Conservation (phyloP, 2,329 filamentous ascomycete species). For the Diaporthe aspalathi region DNA sequence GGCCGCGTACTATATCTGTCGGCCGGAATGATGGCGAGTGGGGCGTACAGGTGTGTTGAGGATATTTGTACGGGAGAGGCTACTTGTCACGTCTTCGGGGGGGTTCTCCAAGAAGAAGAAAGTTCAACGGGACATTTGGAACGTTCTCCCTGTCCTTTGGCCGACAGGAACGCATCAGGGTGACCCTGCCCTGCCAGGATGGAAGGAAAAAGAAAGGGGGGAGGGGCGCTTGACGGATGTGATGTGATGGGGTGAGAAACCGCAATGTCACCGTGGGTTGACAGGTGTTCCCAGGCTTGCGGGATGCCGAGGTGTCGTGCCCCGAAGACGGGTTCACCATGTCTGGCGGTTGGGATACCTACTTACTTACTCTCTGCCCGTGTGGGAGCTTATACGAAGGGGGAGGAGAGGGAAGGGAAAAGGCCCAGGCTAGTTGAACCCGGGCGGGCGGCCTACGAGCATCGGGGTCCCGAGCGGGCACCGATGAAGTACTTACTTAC, state of each 20-base stretch:
- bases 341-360: conserved; percentile 2
- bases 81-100: too few relatives aligned
- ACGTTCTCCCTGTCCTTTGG: neutral
- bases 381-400: conserved; percentile 4
- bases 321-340: conserved; percentile 9
- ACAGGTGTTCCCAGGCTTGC: neutral
- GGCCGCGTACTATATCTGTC: conserved; percentile 26
- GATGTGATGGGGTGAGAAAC: neutral
- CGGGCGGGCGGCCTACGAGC: neutral
- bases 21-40: neutral
- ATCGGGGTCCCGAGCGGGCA: conserved; percentile 11
- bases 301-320: conserved; percentile 1
- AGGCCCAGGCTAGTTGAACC: neutral
- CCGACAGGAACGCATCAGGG: neutral
- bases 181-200: neutral
- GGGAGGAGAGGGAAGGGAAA: too few relatives aligned
- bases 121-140: neutral
- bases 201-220: too few relatives aligned
- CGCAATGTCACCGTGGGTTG: conserved; percentile 7
- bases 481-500: too few relatives aligned
- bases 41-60: too few relatives aligned
- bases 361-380: neutral
- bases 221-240: neutral
- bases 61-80: too few relatives aligned
- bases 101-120: too few relatives aligned